Percentiles rank a stretch among this genome's conserved stretches.
Evolutionary conservation across 352 stramenopile species (phyloP).

Genomic region (Phytophthora europaea): DNA sequence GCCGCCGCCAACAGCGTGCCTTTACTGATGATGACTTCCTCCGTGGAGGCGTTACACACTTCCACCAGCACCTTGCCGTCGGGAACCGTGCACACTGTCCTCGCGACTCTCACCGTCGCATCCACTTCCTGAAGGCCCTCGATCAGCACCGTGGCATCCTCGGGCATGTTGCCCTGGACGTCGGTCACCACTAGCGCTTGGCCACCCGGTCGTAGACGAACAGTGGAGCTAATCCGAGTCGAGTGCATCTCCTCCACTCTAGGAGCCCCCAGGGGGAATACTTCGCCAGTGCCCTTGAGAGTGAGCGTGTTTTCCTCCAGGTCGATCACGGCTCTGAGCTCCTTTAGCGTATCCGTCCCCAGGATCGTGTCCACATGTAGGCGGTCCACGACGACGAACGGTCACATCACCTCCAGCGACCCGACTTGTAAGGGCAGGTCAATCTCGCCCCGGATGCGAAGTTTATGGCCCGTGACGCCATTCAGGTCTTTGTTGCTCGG

Average conservation of each 20-base stretch:
- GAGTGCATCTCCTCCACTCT: neutral
- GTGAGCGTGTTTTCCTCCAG: neutral
- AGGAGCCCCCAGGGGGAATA: neutral
- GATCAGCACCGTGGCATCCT: neutral
- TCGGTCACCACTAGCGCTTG: neutral
- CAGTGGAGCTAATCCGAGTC: neutral
- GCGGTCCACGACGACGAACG: neutral
- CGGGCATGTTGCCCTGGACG: neutral
- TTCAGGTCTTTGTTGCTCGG: neutral
- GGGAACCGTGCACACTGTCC: neutral
- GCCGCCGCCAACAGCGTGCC: neutral
- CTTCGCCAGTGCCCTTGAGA: neutral
- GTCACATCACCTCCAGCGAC: neutral
- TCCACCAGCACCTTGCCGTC: neutral
- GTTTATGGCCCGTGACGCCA: neutral
- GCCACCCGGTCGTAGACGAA: neutral
- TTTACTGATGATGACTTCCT: neutral
- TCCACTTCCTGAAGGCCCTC: neutral
- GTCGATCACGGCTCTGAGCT: neutral
- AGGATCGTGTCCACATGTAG: neutral
- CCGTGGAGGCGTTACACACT: conserved; percentile 2
- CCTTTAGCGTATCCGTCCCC: neutral
- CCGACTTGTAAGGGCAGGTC: neutral
- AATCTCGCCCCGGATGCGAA: neutral
- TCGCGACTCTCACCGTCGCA: neutral